A percentile compares a stretch with the other conserved stretches of the same genome.
These are phyloP conservation scores for Claviceps pusilla DNA, from an alignment of 2,329 filamentous ascomycete species.

Conservation along the genomic window DNA sequence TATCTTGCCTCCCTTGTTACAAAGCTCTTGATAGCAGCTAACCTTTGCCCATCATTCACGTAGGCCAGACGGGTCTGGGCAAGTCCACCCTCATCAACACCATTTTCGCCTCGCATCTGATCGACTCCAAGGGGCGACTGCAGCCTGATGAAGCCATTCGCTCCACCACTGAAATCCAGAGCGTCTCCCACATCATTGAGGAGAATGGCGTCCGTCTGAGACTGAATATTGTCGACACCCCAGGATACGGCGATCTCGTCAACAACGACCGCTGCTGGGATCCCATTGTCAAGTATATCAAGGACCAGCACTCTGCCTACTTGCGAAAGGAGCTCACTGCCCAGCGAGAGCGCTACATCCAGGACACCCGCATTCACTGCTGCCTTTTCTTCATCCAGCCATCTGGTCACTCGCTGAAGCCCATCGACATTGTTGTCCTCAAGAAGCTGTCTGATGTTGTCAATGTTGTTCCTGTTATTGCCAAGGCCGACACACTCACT, in stretches of 20 bases:
- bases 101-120: conserved; percentile 98
- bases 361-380: conserved; percentile 98
- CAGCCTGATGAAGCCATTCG: conserved; percentile 84
- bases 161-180: conserved; percentile 94
- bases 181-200: conserved; percentile 96
- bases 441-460: conserved; percentile 99
- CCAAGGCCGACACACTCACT: conserved; percentile 92
- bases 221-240: conserved; percentile 97
- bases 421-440: conserved; percentile 96
- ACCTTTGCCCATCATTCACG: conserved; percentile 6
- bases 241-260: conserved; percentile 94
- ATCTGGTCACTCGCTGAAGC: conserved; percentile 94
- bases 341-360: conserved; percentile 96
- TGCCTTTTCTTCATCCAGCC: conserved; percentile 99
- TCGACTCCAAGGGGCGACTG: conserved; percentile 95
- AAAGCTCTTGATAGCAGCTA: conserved; percentile 5
- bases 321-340: conserved; percentile 98
- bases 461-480: conserved; percentile 97
- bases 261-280: conserved; percentile 99
- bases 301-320: conserved; percentile 99
- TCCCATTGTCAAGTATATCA: conserved; percentile 99
- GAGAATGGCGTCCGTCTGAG: conserved; percentile 96
- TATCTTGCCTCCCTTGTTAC: neutral
- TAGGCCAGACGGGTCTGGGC: conserved; percentile 94
- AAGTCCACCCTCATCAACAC: conserved; percentile 99